Base-by-base conservation (phyloP, 371 early-diverging fungal species). In the Circinella minor region DNA sequence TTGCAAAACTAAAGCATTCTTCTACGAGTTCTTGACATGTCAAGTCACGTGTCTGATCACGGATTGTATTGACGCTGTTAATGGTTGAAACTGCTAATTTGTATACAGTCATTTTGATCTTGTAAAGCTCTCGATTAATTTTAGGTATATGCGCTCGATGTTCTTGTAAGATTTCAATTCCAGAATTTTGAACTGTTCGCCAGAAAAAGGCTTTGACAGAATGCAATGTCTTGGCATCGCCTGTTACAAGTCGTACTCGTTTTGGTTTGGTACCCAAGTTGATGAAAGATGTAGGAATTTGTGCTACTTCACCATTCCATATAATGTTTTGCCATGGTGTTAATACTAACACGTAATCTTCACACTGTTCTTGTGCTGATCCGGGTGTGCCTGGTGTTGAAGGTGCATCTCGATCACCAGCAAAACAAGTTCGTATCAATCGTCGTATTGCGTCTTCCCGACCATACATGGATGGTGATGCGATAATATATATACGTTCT, bases 1-100 rank as follows among this genome's bases (percentile, higher is more conserved):
- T 89, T 0, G 92, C 93, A 85, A 95, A 95, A 57, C 87, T 87
- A 74, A 94, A 95, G 66, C 89, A 91, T 43, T 93, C 94, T 75
- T 94, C 91, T n/a, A 93, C 87, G 9, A 91, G 77, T 66, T 93
- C 94, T 66, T 92, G 88, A 64, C 90, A 90, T 49, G 82, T 83
- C n/a, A 83, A 72, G 3, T 84, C 84, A 15, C 77, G 74, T 5
- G 81, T 88, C 55, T 86, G 84, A 36, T 86, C 85, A 34, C 88
- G 87, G 34, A 90, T 87, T 8, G 80, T 81, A 4, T 75, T 61
- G 4, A 90, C 89, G 55, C 87, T 86, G 18, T 84, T 81, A 13
- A 89, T 79, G 13, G 87, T 85, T 0, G 85, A 82, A 47, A 86
- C 84, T 1, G 90, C 87, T 4, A 90, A 73, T 67, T 86, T 86